These are phyloP conservation scores for Phoma sp. DNA, from an alignment of 2,329 filamentous ascomycete genomes.

Conservation along the genomic window DNA sequence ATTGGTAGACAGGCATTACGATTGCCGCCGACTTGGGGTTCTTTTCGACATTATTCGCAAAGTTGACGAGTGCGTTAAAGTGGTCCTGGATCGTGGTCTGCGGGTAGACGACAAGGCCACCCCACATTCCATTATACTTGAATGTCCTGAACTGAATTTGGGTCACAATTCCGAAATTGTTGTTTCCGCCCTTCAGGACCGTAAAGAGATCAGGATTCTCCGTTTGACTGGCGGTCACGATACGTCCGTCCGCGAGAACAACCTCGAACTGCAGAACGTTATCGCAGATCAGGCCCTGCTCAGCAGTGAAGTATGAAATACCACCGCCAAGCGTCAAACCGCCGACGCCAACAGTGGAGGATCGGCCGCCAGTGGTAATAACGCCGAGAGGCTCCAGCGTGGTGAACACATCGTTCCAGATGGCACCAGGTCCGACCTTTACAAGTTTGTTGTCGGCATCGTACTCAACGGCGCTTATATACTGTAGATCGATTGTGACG, in stretches of 20 bases:
- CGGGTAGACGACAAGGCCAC: conserved; percentile 39
- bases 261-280: conserved; percentile 41
- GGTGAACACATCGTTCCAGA: conserved; percentile 35
- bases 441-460: conserved; percentile 22
- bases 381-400: conserved; percentile 30
- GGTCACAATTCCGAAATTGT: conserved; percentile 47
- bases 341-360: conserved; percentile 32
- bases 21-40: conserved; percentile 26
- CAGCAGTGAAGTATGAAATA: conserved; percentile 36
- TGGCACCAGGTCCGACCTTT: conserved; percentile 31
- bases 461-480: conserved; percentile 27
- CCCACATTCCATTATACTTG: conserved; percentile 39
- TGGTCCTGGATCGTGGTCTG: conserved; percentile 23
- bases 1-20: conserved; percentile 28
- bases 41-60: conserved; percentile 25
- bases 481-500: conserved; percentile 35
- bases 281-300: conserved; percentile 39
- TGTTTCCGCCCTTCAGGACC: conserved; percentile 42
- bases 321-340: conserved; percentile 38
- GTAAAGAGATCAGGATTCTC: conserved; percentile 37
- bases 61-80: conserved; percentile 32
- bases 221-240: conserved; percentile 28
- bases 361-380: conserved; percentile 33
- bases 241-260: conserved; percentile 39
- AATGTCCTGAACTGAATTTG: conserved; percentile 33